Base-by-base conservation (phyloP, 148 eudicot species). In the Amaranthus cruentus region DNA sequence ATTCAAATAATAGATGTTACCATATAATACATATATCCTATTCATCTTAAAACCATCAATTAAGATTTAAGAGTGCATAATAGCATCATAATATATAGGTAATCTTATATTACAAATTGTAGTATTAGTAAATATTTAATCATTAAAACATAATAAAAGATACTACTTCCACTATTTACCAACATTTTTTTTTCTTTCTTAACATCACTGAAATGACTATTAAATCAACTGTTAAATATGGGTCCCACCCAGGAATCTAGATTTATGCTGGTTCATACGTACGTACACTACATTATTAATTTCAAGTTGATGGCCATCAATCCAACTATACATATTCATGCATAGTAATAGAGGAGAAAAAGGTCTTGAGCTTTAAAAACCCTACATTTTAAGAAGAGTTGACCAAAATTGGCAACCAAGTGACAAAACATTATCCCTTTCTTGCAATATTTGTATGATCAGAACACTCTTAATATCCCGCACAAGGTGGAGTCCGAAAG, bases 321-420 rank as follows among this genome's bases (percentile, higher is more conserved):
- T 44, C 44, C 49, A 42, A 60, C 38, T 60, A 44, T 7, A 69
- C 42, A 49, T 14, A 69, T 69, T 42, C 5, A 69, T 42, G 57
- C 59, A 69, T 42, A 21, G 21, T 42, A 60, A 71, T 8, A 10
- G 54, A 5, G 62, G 8, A 12, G 21, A 58, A 71, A 72, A 71
- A 58, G 65, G 74, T 15, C 53, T 58, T 71, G 66, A 71, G 74
- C 74, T 71, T 71, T 57, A 47, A 71, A 70, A 70, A 8, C 63
- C 63, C 47, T 53, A 46, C 60, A 47, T 0, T 28, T 28, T 28
- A 53, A 63, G 54, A 55, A 44, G 62, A 28, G 69, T 64, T 74
- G 76, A 74, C 76, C 70, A 64, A 63, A 63, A 9, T 42, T 47
- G 75, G 8, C 43, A 71, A 47, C 9, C 51, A 55, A 9, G 66